A percentile compares a stretch with the other conserved stretches of the same genome.
Evolutionary conservation across 305 asterid species (phyloP).

Genomic region (Fraxinus xanthoxyloides): DNA sequence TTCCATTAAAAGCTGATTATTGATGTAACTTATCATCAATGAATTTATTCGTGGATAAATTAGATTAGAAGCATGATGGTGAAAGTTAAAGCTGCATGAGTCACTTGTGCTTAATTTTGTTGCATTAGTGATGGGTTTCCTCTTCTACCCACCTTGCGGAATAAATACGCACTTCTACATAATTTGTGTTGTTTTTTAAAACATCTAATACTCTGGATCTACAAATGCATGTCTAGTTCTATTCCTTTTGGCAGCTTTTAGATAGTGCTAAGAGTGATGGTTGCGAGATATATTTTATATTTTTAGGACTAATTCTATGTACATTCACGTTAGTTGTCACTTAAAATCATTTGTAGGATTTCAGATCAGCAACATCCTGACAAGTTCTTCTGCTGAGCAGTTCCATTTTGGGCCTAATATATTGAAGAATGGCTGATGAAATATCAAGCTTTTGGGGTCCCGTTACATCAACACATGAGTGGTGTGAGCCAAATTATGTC

Average conservation of each 20-base stretch:
- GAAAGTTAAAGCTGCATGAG: neutral
- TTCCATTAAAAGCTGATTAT: neutral
- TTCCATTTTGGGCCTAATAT: slow-evolving; percentile 16
- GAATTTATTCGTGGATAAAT: neutral
- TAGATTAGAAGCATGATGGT: neutral
- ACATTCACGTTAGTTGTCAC: neutral
- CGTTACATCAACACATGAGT: slow-evolving; percentile 84
- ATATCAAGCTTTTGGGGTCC: slow-evolving; percentile 90
- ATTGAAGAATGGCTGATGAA: slow-evolving; percentile 56
- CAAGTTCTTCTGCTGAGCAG: slow-evolving; percentile 5
- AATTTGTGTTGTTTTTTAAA: neutral
- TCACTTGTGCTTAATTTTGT: neutral
- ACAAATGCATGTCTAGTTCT: neutral
- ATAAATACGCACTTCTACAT: neutral
- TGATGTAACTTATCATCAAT: neutral
- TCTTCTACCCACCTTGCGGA: neutral
- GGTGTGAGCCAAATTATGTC: slow-evolving; percentile 88
- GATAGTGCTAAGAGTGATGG: neutral
- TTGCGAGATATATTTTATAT: neutral
- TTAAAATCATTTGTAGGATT: slow-evolving; percentile 27
- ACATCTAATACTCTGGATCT: neutral
- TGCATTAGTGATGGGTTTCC: neutral
- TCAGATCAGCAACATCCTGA: slow-evolving; percentile 11
- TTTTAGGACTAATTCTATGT: neutral
- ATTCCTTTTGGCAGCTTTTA: neutral